A percentile compares a stretch with the other conserved stretches of the same genome.
Evolutionary conservation across 257 asterid genomes (phyloP).

Genomic region (Linaria vulgaris): DNA sequence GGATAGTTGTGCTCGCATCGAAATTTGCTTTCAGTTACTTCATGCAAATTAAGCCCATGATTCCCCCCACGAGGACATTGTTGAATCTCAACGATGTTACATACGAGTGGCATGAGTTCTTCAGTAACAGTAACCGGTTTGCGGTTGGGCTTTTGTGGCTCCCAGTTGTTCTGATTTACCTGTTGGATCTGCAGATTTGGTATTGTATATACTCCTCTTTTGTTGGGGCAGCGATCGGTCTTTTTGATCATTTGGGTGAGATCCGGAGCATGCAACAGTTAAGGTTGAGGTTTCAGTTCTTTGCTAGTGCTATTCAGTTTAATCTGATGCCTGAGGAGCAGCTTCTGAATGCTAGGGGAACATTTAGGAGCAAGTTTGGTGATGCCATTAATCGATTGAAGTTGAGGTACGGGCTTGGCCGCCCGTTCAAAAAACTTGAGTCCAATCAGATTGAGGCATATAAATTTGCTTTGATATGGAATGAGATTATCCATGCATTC

Average conservation of each 20-base stretch:
- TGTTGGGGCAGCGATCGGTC: conserved; percentile 86
- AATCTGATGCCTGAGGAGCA: conserved; percentile 99
- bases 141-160: conserved; percentile 92
- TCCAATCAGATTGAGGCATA: conserved; percentile 92
- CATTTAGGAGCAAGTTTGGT: conserved; percentile 72
- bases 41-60: conserved; percentile 94
- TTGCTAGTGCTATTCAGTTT: conserved; percentile 97
- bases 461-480: conserved; percentile 98
- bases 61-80: conserved; percentile 76
- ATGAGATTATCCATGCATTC: conserved; percentile 76
- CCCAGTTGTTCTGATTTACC: conserved; percentile 89
- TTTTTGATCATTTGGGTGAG: conserved; percentile 98
- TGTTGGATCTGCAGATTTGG: conserved; percentile 97
- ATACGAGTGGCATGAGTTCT: conserved; percentile 88
- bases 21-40: conserved; percentile 89
- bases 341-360: conserved; percentile 71
- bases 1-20: conserved; percentile 82
- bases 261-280: conserved; percentile 92
- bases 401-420: conserved; percentile 92
- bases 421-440: conserved; percentile 91
- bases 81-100: conserved; percentile 45
- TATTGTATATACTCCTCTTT: conserved; percentile 88
- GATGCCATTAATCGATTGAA: conserved; percentile 81
- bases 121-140: conserved; percentile 70
- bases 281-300: conserved; percentile 94